Evolutionary conservation across 129 eudicot genomes (phyloP), one percentile per base, ranked within the genome.

Genomic region (Lonicera japonica): DNA sequence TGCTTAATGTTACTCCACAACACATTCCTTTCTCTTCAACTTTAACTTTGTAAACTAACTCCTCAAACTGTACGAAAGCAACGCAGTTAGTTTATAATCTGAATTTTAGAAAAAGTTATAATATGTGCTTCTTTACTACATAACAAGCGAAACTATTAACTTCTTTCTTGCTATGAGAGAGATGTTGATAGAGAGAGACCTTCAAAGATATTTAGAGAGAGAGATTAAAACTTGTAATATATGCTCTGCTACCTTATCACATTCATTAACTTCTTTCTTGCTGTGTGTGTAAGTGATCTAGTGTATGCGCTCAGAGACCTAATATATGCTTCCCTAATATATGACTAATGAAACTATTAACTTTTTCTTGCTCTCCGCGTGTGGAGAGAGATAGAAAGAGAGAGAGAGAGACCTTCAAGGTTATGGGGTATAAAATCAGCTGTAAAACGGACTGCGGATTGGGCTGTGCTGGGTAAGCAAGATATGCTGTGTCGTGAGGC

Each of bases 1-100:
- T 61, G 72, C 79, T 80, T 53, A 56, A 71, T 74, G 69, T 62
- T 60, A 80, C 83, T 36, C 85, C 80, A 25, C 63, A 80, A 53
- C 83, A 80, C 15, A 70, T 64, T 15, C 83, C 82, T 75, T 79
- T 74, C 34, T 64, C 38, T 70, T 75, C 80, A 21, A 61, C 14
- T 38, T 65, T 82, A 39, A 94, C 86, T 67, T 88, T 94, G 75
- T 85, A 94, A 25, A 88, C 99, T 5, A 94, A 66, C 62, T 94
- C 99, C 66, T 94, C 95, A 72, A 94, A 94, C 99, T 94, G 84
- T 72, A 78, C 29, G 23, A 16, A 66, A 58, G 52, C n/a, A 12
- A 40, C 22, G 56, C 52, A 67, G 21, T 48, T 54, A 61, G 50
- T 58, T 63, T 29, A 29, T 29, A 29, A 1, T 29, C 36, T 6